These are phyloP conservation scores for Populus hybrid DNA, from an alignment of 441 rosid species.

Conservation along the genomic window DNA sequence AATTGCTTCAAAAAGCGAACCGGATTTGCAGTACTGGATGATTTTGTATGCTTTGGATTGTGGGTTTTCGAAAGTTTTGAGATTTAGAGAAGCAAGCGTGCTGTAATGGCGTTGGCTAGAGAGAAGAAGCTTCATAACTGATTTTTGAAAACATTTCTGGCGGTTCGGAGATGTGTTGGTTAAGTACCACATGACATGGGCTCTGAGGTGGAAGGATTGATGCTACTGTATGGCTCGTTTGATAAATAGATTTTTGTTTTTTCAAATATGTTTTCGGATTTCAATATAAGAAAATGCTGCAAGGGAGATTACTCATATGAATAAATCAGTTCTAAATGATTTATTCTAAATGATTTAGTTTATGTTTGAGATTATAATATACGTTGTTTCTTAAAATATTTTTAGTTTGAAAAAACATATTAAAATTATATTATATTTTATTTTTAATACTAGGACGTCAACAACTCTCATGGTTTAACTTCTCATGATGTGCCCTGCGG, in stretches of 20 bases:
- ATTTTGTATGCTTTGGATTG: constrained; percentile 33
- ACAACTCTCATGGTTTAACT: too few species aligned
- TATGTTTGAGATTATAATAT: accelerated
- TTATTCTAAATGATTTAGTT: too few species aligned
- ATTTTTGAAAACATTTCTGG: constrained; percentile 12
- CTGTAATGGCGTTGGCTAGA: constrained; percentile 35
- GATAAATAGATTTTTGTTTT: too few species aligned
- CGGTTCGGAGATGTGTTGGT: not conserved
- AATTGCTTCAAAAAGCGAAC: constrained; percentile 43
- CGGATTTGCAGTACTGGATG: constrained; percentile 45
- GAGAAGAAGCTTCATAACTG: constrained; percentile 38
- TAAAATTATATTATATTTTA: too few species aligned
- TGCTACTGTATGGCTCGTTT: not conserved
- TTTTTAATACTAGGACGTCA: too few species aligned
- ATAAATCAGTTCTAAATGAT: too few species aligned
- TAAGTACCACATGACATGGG: not conserved
- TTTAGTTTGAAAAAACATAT: too few species aligned
- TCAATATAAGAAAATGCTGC: too few species aligned
- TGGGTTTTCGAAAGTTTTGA: constrained; percentile 9
- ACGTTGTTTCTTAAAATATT: too few species aligned
- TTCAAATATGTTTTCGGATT: too few species aligned
- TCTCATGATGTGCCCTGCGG: too few species aligned
- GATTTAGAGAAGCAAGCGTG: constrained; percentile 18
- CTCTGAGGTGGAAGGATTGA: not conserved
- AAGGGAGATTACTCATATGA: too few species aligned